A percentile compares a stretch with the other conserved stretches of the same genome.
Evolutionary conservation across 75 land plant species (phyloP).

Genomic region (Pinus tabuliformis): DNA sequence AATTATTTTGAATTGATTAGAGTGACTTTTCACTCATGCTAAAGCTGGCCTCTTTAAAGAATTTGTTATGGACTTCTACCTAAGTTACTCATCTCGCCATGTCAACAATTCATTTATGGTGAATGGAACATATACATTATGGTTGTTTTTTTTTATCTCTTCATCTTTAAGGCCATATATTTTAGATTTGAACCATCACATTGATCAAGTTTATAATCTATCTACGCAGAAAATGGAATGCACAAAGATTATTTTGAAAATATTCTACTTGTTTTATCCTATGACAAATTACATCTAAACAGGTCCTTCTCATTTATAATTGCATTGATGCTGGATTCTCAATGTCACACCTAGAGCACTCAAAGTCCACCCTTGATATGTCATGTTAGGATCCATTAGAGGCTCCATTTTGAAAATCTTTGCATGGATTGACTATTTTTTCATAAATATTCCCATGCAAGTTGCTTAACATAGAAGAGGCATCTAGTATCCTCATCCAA

Average conservation of each 20-base stretch:
- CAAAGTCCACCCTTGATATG: too few species aligned
- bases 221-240: neutral
- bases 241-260: neutral
- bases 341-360: neutral
- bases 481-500: neutral
- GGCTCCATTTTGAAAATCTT: neutral
- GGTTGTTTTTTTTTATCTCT: neutral
- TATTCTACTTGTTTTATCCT: neutral
- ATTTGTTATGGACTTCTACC: constrained; percentile 5
- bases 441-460: neutral
- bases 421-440: neutral
- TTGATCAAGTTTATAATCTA: neutral
- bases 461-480: neutral
- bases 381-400: neutral
- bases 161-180: neutral
- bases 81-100: neutral
- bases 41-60: neutral
- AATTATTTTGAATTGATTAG: neutral
- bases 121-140: neutral
- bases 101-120: neutral
- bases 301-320: neutral
- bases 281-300: neutral
- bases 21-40: neutral
- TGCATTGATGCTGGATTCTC: neutral
- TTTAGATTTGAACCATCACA: neutral